Evolutionary conservation across 2,329 filamentous ascomycete species (phyloP).

Genomic region (Colletotrichum sp.): DNA sequence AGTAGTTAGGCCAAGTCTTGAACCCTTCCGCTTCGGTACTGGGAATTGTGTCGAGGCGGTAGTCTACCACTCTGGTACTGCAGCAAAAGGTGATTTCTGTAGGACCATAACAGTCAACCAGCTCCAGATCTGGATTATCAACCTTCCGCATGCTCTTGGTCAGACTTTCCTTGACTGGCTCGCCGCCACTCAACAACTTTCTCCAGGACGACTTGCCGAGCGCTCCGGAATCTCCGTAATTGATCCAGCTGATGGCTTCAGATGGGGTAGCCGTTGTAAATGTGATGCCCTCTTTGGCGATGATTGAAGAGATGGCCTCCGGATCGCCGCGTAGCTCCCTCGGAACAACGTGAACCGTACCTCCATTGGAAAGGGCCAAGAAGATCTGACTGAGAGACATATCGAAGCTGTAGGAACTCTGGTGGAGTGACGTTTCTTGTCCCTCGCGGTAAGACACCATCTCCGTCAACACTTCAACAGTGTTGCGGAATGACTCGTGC

Average conservation of each 20-base stretch:
- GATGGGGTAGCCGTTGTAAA: constrained; percentile 44
- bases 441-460: constrained; percentile 18
- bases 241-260: constrained; percentile 39
- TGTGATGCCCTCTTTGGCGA: constrained; percentile 38
- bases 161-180: neutral
- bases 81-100: constrained; percentile 28
- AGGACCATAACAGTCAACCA: constrained; percentile 29
- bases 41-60: constrained; percentile 25
- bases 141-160: constrained; percentile 13
- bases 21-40: neutral
- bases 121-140: constrained; percentile 9
- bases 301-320: constrained; percentile 35
- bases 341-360: constrained; percentile 38
- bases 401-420: constrained; percentile 46
- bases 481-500: constrained; percentile 33
- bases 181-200: constrained; percentile 23
- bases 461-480: constrained; percentile 10
- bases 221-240: constrained; percentile 14
- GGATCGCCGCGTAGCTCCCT: constrained; percentile 35
- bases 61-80: neutral
- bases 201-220: constrained; percentile 23
- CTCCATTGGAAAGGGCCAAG: constrained; percentile 38
- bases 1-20: constrained; percentile 28
- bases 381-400: constrained; percentile 43
- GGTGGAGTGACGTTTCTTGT: constrained; percentile 37